These are phyloP conservation scores for Pseudonitzschia pungens DNA, from an alignment of 108 stramenopile genomes.

Conservation along the genomic window DNA sequence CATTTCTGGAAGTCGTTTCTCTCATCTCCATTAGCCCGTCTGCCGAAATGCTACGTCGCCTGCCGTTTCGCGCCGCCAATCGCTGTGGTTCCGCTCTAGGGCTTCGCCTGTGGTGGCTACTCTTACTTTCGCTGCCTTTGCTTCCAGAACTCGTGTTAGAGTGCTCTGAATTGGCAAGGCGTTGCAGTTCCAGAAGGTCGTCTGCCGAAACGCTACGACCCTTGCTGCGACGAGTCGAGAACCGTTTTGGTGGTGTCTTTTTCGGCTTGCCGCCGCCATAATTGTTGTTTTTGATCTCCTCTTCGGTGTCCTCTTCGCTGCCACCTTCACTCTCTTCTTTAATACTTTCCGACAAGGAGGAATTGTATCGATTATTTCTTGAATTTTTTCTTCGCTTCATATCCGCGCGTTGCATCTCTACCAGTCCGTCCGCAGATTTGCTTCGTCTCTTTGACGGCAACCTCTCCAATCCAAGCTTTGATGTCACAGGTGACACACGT, in stretches of 20 bases:
- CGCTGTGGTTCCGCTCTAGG: background rate
- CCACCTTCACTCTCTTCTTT: background rate
- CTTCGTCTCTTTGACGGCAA: background rate
- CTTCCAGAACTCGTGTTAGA: too few relatives aligned
- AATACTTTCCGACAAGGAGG: background rate
- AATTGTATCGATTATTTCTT: background rate
- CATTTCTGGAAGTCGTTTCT: background rate
- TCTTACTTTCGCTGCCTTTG: background rate
- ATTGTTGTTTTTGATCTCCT: too few relatives aligned
- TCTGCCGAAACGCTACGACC: background rate
- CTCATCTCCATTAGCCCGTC: background rate
- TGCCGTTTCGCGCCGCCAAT: background rate
- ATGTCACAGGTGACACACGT: background rate
- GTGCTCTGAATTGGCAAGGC: too few relatives aligned
- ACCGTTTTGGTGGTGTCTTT: background rate
- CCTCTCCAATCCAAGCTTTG: background rate
- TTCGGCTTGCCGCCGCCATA: too few relatives aligned
- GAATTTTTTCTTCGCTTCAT: too few relatives aligned
- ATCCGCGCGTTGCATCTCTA: constrained; percentile 5
- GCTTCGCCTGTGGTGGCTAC: background rate
- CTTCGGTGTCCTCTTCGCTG: background rate
- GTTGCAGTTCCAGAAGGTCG: background rate
- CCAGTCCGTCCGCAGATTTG: background rate
- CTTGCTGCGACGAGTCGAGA: background rate
- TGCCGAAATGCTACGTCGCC: background rate